Conservation (phyloP, 345 rosid genomes). For the Noccaea caerulescens region DNA sequence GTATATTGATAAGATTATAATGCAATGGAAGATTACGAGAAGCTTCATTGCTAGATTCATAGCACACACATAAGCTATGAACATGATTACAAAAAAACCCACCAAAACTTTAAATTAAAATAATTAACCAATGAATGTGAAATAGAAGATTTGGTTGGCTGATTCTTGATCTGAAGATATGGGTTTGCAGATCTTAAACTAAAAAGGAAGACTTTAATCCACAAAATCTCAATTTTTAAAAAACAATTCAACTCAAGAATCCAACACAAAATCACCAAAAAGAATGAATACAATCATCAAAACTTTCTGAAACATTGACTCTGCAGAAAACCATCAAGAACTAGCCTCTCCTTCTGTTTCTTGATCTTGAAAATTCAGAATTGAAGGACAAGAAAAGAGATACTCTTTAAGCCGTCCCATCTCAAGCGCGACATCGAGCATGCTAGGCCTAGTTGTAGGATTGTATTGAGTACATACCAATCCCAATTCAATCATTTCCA, state of each 20-base stretch:
- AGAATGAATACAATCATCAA: slow-evolving; percentile 32
- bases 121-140: slow-evolving; percentile 27
- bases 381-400: slow-evolving; percentile 53
- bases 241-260: slow-evolving; percentile 20
- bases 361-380: slow-evolving; percentile 22
- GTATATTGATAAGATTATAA: slow-evolving; percentile 26
- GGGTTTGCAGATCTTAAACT: slow-evolving; percentile 14
- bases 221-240: background rate
- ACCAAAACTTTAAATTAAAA: slow-evolving; percentile 22
- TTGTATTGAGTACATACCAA: slow-evolving; percentile 74
- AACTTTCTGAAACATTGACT: slow-evolving; percentile 18
- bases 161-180: slow-evolving; percentile 14
- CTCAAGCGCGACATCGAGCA: slow-evolving; percentile 77
- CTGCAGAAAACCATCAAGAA: slow-evolving; percentile 25
- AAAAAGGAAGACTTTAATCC: slow-evolving; percentile 4
- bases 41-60: slow-evolving; percentile 40
- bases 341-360: slow-evolving; percentile 32
- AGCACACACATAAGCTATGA: slow-evolving; percentile 35
- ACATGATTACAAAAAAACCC: slow-evolving; percentile 27
- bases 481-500: slow-evolving; percentile 84
- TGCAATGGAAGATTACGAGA: slow-evolving; percentile 28
- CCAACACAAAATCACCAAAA: slow-evolving; percentile 18
- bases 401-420: slow-evolving; percentile 75
- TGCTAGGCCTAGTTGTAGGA: slow-evolving; percentile 81
- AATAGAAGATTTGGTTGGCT: slow-evolving; percentile 37